These are phyloP conservation scores for Panellus pusillus DNA, from an alignment of 768 basidiomycete genomes.

Conservation along the genomic window DNA sequence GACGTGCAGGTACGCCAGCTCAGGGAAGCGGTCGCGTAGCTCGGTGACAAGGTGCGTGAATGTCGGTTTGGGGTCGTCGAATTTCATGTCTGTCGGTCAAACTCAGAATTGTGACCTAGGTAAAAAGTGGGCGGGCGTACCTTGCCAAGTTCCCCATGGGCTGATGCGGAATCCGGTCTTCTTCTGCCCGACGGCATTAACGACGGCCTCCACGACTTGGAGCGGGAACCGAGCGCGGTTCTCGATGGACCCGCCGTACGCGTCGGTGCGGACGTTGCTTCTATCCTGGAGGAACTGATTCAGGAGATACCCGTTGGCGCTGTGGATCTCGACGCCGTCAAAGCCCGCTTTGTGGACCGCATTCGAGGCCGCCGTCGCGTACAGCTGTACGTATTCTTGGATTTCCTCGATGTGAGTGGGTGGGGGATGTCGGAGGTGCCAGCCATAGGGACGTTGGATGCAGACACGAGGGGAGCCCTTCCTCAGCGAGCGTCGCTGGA, in stretches of 20 bases:
- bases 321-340: conserved; percentile 53
- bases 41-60: conserved; percentile 42
- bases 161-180: conserved; percentile 43
- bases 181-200: conserved; percentile 43
- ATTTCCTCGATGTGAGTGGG: conserved; percentile 33
- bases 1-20: conserved; percentile 47
- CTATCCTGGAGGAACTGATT: conserved; percentile 49
- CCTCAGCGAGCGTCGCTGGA: conserved; percentile 22
- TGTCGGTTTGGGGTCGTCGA: conserved; percentile 42
- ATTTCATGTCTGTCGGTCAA: too few species aligned
- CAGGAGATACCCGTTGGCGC: conserved; percentile 32
- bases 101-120: too few species aligned
- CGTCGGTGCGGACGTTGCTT: conserved; percentile 41
- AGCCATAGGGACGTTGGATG: conserved; percentile 24
- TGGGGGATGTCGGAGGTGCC: conserved; percentile 17
- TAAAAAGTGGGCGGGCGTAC: conserved; percentile 19
- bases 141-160: conserved; percentile 37
- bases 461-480: conserved; percentile 31
- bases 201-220: conserved; percentile 44
- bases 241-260: conserved; percentile 31
- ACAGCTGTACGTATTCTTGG: conserved; percentile 38
- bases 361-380: conserved; percentile 44
- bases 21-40: conserved; percentile 33
- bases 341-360: conserved; percentile 51
- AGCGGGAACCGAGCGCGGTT: conserved; percentile 47